Evolutionary conservation across 2,329 filamentous ascomycete genomes (phyloP).

Genomic region (Fusarium luffae): DNA sequence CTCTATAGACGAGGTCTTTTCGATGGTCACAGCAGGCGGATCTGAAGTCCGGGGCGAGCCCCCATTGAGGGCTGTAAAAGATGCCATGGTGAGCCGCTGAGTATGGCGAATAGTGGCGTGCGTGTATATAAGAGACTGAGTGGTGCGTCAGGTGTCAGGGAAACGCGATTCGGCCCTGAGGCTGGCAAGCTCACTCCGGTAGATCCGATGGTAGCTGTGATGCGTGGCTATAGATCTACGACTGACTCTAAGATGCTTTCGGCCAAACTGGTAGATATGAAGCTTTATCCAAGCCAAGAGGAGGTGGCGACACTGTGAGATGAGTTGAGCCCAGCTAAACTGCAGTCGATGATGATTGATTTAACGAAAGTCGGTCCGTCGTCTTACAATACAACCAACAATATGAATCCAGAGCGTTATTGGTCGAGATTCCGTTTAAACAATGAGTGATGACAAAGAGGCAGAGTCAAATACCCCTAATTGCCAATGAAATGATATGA

Average conservation of each 20-base stretch:
- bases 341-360: constrained; percentile 6
- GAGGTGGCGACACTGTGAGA: constrained; percentile 14
- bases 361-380: constrained; percentile 10
- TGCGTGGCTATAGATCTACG: constrained; percentile 7
- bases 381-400: constrained; percentile 13
- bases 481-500: not conserved
- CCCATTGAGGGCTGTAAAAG: constrained; percentile 65
- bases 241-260: constrained; percentile 4
- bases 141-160: constrained; percentile 6
- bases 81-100: constrained; percentile 55
- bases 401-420: constrained; percentile 5
- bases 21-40: constrained; percentile 45
- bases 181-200: constrained; percentile 17
- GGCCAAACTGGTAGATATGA: not conserved
- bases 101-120: not conserved
- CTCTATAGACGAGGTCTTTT: constrained; percentile 49
- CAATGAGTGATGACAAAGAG: constrained; percentile 7
- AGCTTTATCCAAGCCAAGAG: not conserved
- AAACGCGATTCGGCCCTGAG: constrained; percentile 6
- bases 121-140: not conserved
- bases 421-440: constrained; percentile 3
- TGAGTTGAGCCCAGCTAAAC: constrained; percentile 5
- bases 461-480: constrained; percentile 5
- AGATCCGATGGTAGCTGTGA: constrained; percentile 31
- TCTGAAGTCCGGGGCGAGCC: constrained; percentile 59